A percentile compares a stretch with the other conserved stretches of the same genome.
Conservation (phyloP, 179 eudicot genomes). For the Pouteria campechiana region DNA sequence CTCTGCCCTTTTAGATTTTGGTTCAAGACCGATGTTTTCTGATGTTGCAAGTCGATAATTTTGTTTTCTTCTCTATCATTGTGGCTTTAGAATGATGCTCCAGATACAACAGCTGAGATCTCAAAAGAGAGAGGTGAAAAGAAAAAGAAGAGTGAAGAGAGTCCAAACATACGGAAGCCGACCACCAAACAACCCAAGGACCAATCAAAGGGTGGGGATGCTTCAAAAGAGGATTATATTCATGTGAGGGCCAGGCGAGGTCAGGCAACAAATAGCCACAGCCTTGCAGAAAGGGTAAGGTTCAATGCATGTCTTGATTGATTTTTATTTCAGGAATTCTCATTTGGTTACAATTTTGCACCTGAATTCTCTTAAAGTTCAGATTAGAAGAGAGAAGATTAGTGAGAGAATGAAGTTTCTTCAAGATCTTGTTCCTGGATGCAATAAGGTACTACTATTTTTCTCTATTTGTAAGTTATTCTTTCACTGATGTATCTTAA, state of each 20-base stretch:
- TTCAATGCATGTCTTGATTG: too few relatives aligned
- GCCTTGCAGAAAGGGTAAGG: slow-evolving; percentile 98
- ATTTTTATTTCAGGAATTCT: too few relatives aligned
- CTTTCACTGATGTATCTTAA: background rate
- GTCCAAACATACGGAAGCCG: slow-evolving; percentile 36
- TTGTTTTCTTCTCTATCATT: too few relatives aligned
- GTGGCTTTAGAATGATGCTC: slow-evolving; percentile 40
- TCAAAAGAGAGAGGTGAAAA: slow-evolving; percentile 41
- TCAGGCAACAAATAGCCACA: slow-evolving; percentile 98
- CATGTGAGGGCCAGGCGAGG: slow-evolving; percentile 94
- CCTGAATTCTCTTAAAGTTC: background rate
- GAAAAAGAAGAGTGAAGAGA: slow-evolving; percentile 44
- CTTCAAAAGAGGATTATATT: slow-evolving; percentile 59
- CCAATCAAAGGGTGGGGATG: slow-evolving; percentile 40
- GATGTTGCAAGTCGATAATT: too few relatives aligned
- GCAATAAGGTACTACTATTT: slow-evolving; percentile 59
- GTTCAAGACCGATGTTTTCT: too few relatives aligned
- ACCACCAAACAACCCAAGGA: slow-evolving; percentile 53
- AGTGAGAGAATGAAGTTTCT: slow-evolving; percentile 96
- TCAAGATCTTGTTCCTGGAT: slow-evolving; percentile 98
- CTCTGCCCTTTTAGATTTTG: too few relatives aligned
- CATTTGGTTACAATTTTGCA: background rate
- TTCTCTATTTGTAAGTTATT: background rate
- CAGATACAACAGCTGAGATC: slow-evolving; percentile 31
- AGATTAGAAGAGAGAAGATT: slow-evolving; percentile 94